Conservation (phyloP, 352 stramenopile species). For the Peronospora belbahrii region DNA sequence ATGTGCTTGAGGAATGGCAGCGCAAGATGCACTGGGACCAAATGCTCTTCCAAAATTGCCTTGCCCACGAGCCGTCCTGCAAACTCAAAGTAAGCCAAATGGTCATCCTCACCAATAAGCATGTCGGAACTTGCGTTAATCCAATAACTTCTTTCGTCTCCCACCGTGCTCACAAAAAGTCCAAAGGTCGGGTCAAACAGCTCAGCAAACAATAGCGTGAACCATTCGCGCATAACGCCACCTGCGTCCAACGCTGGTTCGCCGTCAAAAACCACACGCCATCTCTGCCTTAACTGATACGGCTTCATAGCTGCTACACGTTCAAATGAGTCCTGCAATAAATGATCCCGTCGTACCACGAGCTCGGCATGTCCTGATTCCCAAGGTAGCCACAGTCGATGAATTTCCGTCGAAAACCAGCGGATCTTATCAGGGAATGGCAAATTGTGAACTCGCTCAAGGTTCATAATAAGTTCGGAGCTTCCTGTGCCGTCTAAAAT, state of each 20-base stretch:
- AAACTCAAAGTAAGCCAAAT: constrained; percentile 78
- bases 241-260: constrained; percentile 83
- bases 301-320: constrained; percentile 72
- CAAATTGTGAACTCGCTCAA: constrained; percentile 70
- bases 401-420: constrained; percentile 80
- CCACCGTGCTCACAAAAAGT: constrained; percentile 65
- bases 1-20: constrained; percentile 87
- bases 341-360: constrained; percentile 65
- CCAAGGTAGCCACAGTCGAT: constrained; percentile 76
- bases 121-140: constrained; percentile 72
- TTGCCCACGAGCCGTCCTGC: constrained; percentile 79
- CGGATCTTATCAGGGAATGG: constrained; percentile 71
- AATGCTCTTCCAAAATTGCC: constrained; percentile 78
- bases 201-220: constrained; percentile 73
- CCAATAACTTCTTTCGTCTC: constrained; percentile 76
- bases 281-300: constrained; percentile 76
- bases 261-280: constrained; percentile 79
- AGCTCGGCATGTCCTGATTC: constrained; percentile 74
- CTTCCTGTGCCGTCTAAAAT: constrained; percentile 58
- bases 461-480: constrained; percentile 80
- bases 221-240: constrained; percentile 87
- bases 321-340: constrained; percentile 84
- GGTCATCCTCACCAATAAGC: constrained; percentile 32
- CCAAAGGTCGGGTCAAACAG: constrained; percentile 77
- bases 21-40: constrained; percentile 69